Evolutionary conservation across 306 rosid species (phyloP).

Genomic region (Heteromeles arbutifolia): DNA sequence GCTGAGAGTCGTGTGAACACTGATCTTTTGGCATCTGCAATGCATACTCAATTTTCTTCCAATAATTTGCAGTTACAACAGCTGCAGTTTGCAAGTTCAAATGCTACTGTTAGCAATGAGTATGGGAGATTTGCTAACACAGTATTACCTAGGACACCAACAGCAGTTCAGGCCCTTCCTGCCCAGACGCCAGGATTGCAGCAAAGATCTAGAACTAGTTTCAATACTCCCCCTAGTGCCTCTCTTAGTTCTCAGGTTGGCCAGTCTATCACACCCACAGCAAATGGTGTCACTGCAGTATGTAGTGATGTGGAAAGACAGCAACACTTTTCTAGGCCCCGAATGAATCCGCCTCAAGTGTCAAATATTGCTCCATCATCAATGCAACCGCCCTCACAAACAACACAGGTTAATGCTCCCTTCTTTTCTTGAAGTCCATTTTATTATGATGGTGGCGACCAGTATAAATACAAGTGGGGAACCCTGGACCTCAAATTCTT

Average conservation of each 20-base stretch:
- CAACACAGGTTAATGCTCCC: slow-evolving; percentile 14
- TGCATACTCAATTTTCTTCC: slow-evolving; percentile 33
- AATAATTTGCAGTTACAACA: slow-evolving; percentile 41
- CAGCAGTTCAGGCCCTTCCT: slow-evolving; percentile 85
- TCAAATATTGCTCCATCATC: slow-evolving; percentile 35
- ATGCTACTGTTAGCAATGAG: slow-evolving; percentile 28
- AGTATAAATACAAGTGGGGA: not conserved
- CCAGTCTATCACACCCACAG: slow-evolving; percentile 26
- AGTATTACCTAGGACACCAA: slow-evolving; percentile 41
- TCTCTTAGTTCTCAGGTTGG: slow-evolving; percentile 40
- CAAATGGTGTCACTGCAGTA: slow-evolving; percentile 23
- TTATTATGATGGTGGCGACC: not conserved
- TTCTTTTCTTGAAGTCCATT: not conserved
- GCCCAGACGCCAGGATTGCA: slow-evolving; percentile 36
- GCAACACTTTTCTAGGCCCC: slow-evolving; percentile 47
- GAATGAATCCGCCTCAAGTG: slow-evolving; percentile 37
- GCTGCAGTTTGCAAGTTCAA: slow-evolving; percentile 19
- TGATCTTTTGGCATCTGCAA: slow-evolving; percentile 23
- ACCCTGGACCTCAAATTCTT: not conserved
- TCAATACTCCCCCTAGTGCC: slow-evolving; percentile 34
- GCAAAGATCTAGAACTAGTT: slow-evolving; percentile 41
- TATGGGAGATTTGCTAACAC: slow-evolving; percentile 43
- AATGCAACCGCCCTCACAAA: slow-evolving; percentile 27
- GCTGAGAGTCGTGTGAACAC: slow-evolving; percentile 33
- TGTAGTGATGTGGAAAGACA: slow-evolving; percentile 55